A percentile compares a stretch with the other conserved stretches of the same genome.
Conservation (phyloP, 1,284 basidiomycete species). For the Termitomyces sp. region DNA sequence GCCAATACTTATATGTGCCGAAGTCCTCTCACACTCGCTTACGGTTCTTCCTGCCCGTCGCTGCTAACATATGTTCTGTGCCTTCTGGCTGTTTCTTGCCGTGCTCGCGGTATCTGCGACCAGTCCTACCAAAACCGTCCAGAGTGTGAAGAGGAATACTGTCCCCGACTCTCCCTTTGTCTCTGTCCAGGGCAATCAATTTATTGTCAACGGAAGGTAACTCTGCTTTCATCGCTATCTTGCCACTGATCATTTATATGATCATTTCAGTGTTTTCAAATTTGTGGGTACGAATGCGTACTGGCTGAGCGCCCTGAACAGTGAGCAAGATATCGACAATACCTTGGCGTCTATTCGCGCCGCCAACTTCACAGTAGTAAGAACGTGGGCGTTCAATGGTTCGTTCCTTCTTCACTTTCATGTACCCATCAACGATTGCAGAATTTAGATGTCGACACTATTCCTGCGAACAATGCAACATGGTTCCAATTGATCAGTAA, state of each 20-base stretch:
- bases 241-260: not conserved
- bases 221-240: not conserved
- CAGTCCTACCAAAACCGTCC: conserved; percentile 19
- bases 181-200: conserved; percentile 34
- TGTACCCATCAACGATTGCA: conserved; percentile 1
- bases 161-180: conserved; percentile 33
- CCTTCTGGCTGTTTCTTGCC: conserved; percentile 25
- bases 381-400: conserved; percentile 66
- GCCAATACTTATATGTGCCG: conserved; percentile 10
- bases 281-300: conserved; percentile 66
- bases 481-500: conserved; percentile 52
- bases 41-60: conserved; percentile 17
- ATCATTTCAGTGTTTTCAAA: conserved; percentile 36
- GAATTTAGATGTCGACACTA: conserved; percentile 43
- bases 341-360: conserved; percentile 54
- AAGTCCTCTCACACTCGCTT: conserved; percentile 13
- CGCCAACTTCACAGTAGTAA: conserved; percentile 55
- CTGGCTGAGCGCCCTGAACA: conserved; percentile 57
- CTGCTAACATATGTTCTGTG: conserved; percentile 25
- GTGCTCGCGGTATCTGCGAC: conserved; percentile 24
- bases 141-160: conserved; percentile 14
- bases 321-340: conserved; percentile 50
- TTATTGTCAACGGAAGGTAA: conserved; percentile 48
- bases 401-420: conserved; percentile 17
- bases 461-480: conserved; percentile 49